Evolutionary conservation across 2,329 filamentous ascomycete species (phyloP).

Genomic region (Penicillium sp.): DNA sequence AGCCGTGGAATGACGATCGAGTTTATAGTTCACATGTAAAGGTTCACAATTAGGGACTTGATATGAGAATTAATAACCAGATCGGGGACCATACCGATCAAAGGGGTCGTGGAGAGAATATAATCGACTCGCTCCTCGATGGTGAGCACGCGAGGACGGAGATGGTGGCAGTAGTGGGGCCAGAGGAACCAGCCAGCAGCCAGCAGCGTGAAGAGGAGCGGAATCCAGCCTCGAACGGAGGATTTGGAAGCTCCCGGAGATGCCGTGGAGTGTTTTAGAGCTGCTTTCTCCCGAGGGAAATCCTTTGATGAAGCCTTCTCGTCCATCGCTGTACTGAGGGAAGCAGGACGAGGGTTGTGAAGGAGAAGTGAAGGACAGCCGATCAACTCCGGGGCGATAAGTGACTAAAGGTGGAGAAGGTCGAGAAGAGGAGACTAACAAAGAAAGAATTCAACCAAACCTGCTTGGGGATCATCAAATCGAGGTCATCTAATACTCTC

Average conservation of each 20-base stretch:
- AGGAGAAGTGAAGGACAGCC: background rate
- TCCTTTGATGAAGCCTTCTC: constrained; percentile 3
- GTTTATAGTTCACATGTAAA: background rate
- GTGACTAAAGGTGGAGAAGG: background rate
- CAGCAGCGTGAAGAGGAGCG: constrained; percentile 12
- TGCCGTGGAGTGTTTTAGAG: background rate
- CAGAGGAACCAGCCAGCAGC: constrained; percentile 17
- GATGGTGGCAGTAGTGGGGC: constrained; percentile 8
- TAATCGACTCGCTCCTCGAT: constrained; percentile 44
- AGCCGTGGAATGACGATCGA: background rate
- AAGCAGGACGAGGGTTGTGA: background rate
- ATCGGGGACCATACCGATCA: constrained; percentile 45
- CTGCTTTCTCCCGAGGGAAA: background rate
- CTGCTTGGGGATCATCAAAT: background rate
- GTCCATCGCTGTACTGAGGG: background rate
- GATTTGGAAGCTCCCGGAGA: background rate
- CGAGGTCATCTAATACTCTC: background rate
- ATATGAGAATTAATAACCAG: background rate
- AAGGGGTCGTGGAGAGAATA: constrained; percentile 50
- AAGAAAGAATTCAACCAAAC: background rate
- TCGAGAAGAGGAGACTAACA: background rate
- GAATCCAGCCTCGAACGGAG: constrained; percentile 7
- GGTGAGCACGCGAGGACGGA: constrained; percentile 11
- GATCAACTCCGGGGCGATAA: background rate
- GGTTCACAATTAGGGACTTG: background rate